These are phyloP conservation scores for Vitis rupestris DNA, from an alignment of 164 flowering plant species.

Conservation along the genomic window DNA sequence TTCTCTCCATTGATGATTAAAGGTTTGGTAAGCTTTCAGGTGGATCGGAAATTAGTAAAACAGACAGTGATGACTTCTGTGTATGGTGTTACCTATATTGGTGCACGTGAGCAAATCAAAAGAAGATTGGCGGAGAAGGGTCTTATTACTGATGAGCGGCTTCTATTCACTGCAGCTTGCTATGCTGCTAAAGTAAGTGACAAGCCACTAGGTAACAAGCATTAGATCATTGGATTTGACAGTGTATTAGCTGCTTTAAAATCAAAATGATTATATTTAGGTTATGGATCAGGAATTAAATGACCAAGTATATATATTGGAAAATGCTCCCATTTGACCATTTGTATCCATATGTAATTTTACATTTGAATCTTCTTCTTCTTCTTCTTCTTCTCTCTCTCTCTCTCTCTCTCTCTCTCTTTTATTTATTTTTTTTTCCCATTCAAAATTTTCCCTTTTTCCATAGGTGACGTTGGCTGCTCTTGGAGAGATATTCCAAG, in stretches of 20 bases:
- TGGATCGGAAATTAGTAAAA: slow-evolving; percentile 90
- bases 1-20: slow-evolving; percentile 19
- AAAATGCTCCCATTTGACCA: too few relatives aligned
- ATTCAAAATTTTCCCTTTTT: neutral
- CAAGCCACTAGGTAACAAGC: neutral
- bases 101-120: slow-evolving; percentile 96
- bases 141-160: slow-evolving; percentile 69
- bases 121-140: slow-evolving; percentile 86
- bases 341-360: neutral
- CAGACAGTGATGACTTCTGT: slow-evolving; percentile 99
- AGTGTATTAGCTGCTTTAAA: neutral
- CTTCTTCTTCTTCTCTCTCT: too few relatives aligned
- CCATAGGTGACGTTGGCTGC: slow-evolving; percentile 83
- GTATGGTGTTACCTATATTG: slow-evolving; percentile 94
- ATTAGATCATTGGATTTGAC: too few relatives aligned
- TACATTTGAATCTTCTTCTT: neutral
- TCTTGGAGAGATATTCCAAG: slow-evolving; percentile 83
- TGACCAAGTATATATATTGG: too few relatives aligned
- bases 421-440: neutral
- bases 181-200: slow-evolving; percentile 88
- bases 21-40: slow-evolving; percentile 52
- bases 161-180: slow-evolving; percentile 77
- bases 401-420: too few relatives aligned
- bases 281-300: too few relatives aligned
- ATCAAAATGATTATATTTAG: neutral